Conservation (phyloP, 1,284 basidiomycete species). For the Phlebopus sp. region DNA sequence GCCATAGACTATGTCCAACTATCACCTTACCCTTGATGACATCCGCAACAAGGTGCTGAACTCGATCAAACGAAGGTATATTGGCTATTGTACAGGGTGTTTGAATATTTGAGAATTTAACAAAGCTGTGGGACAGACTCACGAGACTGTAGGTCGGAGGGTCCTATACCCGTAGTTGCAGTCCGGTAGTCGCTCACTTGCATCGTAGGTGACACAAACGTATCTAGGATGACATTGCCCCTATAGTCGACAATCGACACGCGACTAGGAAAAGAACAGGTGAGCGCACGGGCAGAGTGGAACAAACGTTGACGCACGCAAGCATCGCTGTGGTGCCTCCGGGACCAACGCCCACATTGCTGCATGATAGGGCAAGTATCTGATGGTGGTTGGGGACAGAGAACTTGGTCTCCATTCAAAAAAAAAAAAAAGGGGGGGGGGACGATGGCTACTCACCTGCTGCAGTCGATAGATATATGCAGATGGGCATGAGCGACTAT, state of each 20-base stretch:
- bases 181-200: slow-evolving; percentile 73
- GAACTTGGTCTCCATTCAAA: slow-evolving; percentile 31
- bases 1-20: slow-evolving; percentile 74
- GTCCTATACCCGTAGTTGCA: slow-evolving; percentile 65
- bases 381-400: slow-evolving; percentile 40
- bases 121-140: slow-evolving; percentile 19
- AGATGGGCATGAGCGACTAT: slow-evolving; percentile 10
- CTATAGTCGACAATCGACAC: slow-evolving; percentile 63
- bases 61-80: slow-evolving; percentile 45
- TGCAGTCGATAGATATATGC: slow-evolving; percentile 24
- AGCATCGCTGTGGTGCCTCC: slow-evolving; percentile 76
- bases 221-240: slow-evolving; percentile 56
- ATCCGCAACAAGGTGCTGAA: slow-evolving; percentile 63
- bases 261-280: slow-evolving; percentile 40
- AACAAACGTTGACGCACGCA: slow-evolving; percentile 48
- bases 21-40: slow-evolving; percentile 64
- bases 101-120: slow-evolving; percentile 4
- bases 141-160: slow-evolving; percentile 52
- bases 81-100: slow-evolving; percentile 26
- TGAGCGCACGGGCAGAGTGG: slow-evolving; percentile 7
- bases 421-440: slow-evolving; percentile 18
- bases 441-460: slow-evolving; percentile 16
- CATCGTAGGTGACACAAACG: slow-evolving; percentile 66
- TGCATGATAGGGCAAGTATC: slow-evolving; percentile 54
- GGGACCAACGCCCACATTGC: slow-evolving; percentile 70